Evolutionary conservation across 73 alveolate species (phyloP), one percentile per base, ranked within the genome.

Genomic region (Blepharisma stoltei): DNA sequence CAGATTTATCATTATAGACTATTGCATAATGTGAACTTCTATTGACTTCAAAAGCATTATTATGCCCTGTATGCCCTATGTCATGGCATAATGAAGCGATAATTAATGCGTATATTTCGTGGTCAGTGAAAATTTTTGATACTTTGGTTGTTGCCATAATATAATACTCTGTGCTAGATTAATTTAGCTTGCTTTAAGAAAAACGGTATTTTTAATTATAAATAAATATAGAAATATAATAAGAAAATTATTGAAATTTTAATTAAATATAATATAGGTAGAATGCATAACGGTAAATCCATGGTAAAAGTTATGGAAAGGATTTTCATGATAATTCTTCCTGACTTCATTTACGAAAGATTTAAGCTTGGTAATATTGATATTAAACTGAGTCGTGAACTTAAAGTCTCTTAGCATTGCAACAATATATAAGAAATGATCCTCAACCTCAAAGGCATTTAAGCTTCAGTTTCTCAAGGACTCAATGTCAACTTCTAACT

Each of bases 21-120:
- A 89, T 78, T 6, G 98, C 94, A 21, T 83, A 54, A 48, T 81
- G 77, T 32, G 95, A 85, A 53, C 78, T 38, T 23, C 84, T 67
- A 65, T 82, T 93, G 6, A 83, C 80, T 66, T 90, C 94, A 77
- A 81, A 90, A 52, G 70, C 81, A 83, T 92, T 92, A 25, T 91
- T 86, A n/a, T 69, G 80, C 14, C 98, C 98, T 38, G 92, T 87
- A 84, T 92, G 98, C 6, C 90, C 92, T 49, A 87, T 75, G 80
- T 92, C 98, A 81, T 92, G 98, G 78, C 95, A 90, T 9, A 83
- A 7, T 3, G 90, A 9, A 3, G 90, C 50, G 8, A 83, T 67
- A 20, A 83, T 1, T 18, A 60, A 5, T 8, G 73, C 73, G 2
- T 14, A 38, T 14, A 60, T 60, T 25, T 60, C 46, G 3, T 20